Base-by-base conservation (phyloP, 1,284 basidiomycete species). In the Ganoderma boninense region DNA sequence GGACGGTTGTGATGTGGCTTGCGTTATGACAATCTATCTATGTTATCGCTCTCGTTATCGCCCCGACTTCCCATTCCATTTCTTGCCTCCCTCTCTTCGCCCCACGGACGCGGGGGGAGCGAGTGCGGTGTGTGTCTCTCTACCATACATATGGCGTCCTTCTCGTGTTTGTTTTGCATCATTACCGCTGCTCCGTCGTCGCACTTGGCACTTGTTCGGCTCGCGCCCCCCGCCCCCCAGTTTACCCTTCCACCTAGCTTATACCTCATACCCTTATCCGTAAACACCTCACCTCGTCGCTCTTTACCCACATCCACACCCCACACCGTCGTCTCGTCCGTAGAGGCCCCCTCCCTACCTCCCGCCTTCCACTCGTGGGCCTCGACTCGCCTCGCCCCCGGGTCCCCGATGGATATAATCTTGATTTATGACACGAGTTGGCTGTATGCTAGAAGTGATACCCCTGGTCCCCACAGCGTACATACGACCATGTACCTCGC, bases 241-340 rank as follows among this genome's bases (percentile, higher is more conserved):
- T 60, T 60, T 40, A 35, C 64, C 72, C 54, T 56, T 69, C 65
- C 57, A 14, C 61, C 64, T 74, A 76, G 67, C 54, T 74, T 76
- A 77, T 77, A 77, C 74, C 76, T 73, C 71, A 72, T 69, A 68
- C 69, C 73, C 57, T 69, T 69, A 73, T 61, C 52, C 49, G 10
- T 52, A 52, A 52, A 26, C 49, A n/a, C 67, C 75, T 75, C 29
- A 38, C 7, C 6, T 70, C 75, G 75, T 75, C 76, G 71, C 75
- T 77, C 76, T 49, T 77, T 77, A 72, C 23, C 61, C 67, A 43
- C 64, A 35, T 32, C 42, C 23, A 61, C 67, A 61, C 16, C 1
- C 20, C 20, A n/a, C 14, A 63, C 62, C 69, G n/a, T n/a, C n/a
- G n/a, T n/a, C n/a, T n/a, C n/a, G n/a, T n/a, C n/a, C n/a, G n/a